Evolutionary conservation across 2,329 filamentous ascomycete species (phyloP).

Genomic region (Aureobasidium sp.): DNA sequence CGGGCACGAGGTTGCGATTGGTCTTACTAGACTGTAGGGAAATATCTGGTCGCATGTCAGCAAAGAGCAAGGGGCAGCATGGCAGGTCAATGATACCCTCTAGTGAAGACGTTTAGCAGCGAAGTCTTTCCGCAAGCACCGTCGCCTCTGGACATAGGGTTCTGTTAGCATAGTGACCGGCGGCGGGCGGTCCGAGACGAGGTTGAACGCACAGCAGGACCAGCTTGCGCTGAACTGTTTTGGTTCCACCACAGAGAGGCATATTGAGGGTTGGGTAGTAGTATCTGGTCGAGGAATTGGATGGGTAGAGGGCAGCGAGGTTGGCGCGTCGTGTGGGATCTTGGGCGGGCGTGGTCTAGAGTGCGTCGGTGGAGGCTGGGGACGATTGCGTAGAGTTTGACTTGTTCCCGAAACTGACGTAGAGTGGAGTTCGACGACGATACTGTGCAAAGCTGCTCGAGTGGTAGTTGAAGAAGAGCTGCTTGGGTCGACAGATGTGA

Average conservation of each 20-base stretch:
- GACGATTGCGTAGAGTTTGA: constrained; percentile 7
- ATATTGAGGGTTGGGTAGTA: constrained; percentile 22
- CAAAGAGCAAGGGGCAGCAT: background rate
- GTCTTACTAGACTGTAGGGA: constrained; percentile 85
- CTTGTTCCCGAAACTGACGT: background rate
- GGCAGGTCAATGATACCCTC: constrained; percentile 58
- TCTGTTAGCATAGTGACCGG: constrained; percentile 18
- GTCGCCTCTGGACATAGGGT: constrained; percentile 62
- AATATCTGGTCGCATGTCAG: constrained; percentile 57
- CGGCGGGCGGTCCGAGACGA: constrained; percentile 14
- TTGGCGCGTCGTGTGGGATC: background rate
- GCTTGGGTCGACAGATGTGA: background rate
- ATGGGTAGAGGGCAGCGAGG: background rate
- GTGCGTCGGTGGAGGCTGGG: constrained; percentile 1
- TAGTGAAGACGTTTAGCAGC: constrained; percentile 93
- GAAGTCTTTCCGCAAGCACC: constrained; percentile 97
- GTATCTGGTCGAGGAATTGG: background rate
- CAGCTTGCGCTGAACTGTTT: constrained; percentile 93
- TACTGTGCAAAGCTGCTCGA: background rate
- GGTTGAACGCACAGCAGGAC: constrained; percentile 67
- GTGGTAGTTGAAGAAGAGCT: background rate
- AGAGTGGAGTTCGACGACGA: background rate
- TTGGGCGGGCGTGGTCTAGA: background rate
- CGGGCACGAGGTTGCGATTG: background rate
- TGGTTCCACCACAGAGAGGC: constrained; percentile 45